phyloP scores from a whole-genome alignment of 805 yeast genomes.

The Starmera quercuum region DNA sequence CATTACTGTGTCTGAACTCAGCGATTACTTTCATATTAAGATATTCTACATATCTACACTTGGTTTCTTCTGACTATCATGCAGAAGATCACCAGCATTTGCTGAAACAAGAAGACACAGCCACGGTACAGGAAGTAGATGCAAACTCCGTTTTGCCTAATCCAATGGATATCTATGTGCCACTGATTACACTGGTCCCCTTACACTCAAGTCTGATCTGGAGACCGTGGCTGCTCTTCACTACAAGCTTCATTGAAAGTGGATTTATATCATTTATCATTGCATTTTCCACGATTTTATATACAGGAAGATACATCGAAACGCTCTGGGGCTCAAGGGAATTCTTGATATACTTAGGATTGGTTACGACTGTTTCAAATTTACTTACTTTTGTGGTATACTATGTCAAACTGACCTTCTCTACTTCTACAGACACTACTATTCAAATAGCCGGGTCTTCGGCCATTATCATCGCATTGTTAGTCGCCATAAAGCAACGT shows the following conservation, averaged over 20 bases:
- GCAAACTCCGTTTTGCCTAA: slow-evolving; percentile 21
- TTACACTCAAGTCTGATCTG: slow-evolving; percentile 29
- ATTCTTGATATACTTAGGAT: slow-evolving; percentile 32
- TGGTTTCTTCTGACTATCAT: slow-evolving; percentile 15
- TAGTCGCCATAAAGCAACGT: slow-evolving; percentile 49
- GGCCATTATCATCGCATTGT: slow-evolving; percentile 31
- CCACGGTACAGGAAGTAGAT: slow-evolving; percentile 3
- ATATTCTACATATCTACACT: slow-evolving; percentile 22
- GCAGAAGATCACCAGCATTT: slow-evolving; percentile 16
- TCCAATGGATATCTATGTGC: slow-evolving; percentile 40
- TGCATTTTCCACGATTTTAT: slow-evolving; percentile 31
- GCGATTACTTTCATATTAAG: slow-evolving; percentile 23
- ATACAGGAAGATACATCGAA: slow-evolving; percentile 49
- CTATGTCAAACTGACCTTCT: slow-evolving; percentile 6
- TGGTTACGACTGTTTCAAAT: slow-evolving; percentile 30
- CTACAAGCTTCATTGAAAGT: slow-evolving; percentile 40
- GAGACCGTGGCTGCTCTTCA: slow-evolving; percentile 44
- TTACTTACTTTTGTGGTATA: slow-evolving; percentile 23
- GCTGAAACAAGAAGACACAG: slow-evolving; percentile 1
- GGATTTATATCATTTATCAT: slow-evolving; percentile 29
- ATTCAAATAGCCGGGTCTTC: slow-evolving; percentile 12
- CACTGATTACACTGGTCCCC: slow-evolving; percentile 43
- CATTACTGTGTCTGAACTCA: slow-evolving; percentile 10
- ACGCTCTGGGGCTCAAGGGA: slow-evolving; percentile 45
- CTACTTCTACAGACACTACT: slow-evolving; percentile 2